Evolutionary conservation across 148 eudicot species (phyloP).

Genomic region (Beta vulgaris): DNA sequence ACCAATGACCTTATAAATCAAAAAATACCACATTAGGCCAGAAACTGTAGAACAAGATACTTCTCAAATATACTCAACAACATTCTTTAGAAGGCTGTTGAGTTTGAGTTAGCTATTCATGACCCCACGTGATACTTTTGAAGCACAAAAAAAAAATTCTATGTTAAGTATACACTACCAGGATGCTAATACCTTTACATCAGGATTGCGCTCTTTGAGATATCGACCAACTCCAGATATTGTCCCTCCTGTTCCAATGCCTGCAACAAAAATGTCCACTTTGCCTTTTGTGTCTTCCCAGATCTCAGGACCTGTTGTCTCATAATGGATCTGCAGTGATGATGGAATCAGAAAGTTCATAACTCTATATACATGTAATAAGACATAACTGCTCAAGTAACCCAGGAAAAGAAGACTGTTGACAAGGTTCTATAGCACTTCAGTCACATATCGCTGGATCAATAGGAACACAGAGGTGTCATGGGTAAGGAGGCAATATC

Average conservation of each 20-base stretch:
- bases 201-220: constrained; percentile 75
- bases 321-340: constrained; percentile 73
- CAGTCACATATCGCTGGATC: neutral
- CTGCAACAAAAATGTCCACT: constrained; percentile 89
- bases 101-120: neutral
- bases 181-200: constrained; percentile 51
- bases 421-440: neutral
- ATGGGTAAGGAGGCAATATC: too few species aligned
- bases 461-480: too few species aligned
- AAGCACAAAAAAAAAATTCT: neutral
- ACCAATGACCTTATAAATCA: constrained; percentile 65
- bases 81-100: neutral
- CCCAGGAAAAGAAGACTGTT: neutral
- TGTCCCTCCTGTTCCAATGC: constrained; percentile 98
- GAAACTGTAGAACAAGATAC: neutral
- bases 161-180: constrained; percentile 6
- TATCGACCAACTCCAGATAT: constrained; percentile 81
- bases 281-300: constrained; percentile 98
- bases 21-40: constrained; percentile 7
- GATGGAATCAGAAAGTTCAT: neutral
- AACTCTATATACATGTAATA: neutral
- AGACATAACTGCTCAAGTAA: neutral
- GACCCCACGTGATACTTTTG: neutral
- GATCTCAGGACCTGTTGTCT: constrained; percentile 98
- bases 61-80: neutral